Evolutionary conservation across 2,329 filamentous ascomycete species (phyloP).

Genomic region (Fusarium vanettenii): DNA sequence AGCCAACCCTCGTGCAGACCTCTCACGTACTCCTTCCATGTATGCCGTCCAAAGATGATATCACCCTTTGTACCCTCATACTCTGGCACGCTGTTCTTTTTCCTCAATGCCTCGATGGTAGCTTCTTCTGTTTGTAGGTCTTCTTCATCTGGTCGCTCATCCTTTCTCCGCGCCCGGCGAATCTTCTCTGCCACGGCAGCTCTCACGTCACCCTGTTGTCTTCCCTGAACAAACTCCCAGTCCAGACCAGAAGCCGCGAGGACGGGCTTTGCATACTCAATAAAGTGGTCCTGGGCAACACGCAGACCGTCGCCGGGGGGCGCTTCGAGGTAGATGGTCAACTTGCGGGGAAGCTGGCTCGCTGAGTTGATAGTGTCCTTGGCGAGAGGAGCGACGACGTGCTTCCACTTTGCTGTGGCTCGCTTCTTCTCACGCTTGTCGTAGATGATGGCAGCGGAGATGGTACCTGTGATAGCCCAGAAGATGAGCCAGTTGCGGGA

Average conservation of each 20-base stretch:
- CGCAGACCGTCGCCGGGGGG: slow-evolving; percentile 89
- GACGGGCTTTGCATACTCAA: slow-evolving; percentile 94
- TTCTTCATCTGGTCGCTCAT: slow-evolving; percentile 62
- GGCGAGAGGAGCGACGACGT: slow-evolving; percentile 85
- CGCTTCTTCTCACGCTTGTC: slow-evolving; percentile 91
- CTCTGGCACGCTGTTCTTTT: slow-evolving; percentile 73
- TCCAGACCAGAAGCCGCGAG: slow-evolving; percentile 90
- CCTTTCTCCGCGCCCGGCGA: slow-evolving; percentile 73
- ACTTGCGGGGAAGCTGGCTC: slow-evolving; percentile 80
- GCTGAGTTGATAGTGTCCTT: slow-evolving; percentile 76
- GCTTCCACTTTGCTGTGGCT: slow-evolving; percentile 87
- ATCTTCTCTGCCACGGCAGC: slow-evolving; percentile 89
- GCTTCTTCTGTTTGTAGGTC: slow-evolving; percentile 63
- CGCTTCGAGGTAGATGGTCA: slow-evolving; percentile 87
- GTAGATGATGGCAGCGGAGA: slow-evolving; percentile 86
- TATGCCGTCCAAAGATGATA: slow-evolving; percentile 87
- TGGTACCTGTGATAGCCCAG: slow-evolving; percentile 79
- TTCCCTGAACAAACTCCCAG: slow-evolving; percentile 95
- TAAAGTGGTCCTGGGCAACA: slow-evolving; percentile 91
- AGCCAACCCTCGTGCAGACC: slow-evolving; percentile 97
- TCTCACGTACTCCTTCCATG: slow-evolving; percentile 97
- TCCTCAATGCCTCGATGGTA: slow-evolving; percentile 71
- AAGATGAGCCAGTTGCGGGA: slow-evolving; percentile 99
- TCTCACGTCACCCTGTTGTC: slow-evolving; percentile 91
- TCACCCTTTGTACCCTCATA: slow-evolving; percentile 84